A percentile compares a stretch with the other conserved stretches of the same genome.
These are phyloP conservation scores for Stephania yunnanensis DNA, from an alignment of 164 flowering plant genomes.

Conservation along the genomic window DNA sequence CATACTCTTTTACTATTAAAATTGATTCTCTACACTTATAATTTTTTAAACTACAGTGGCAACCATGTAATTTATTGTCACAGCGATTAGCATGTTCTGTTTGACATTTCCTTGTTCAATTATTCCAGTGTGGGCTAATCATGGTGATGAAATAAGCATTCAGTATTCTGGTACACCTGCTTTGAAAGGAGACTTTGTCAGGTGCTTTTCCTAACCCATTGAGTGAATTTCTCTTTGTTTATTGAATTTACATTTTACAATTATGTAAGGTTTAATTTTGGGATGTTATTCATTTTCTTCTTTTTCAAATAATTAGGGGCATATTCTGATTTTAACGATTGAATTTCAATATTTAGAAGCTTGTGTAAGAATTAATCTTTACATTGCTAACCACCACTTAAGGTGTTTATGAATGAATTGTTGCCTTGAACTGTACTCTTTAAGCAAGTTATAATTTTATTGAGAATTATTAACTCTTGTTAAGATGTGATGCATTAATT, in stretches of 20 bases:
- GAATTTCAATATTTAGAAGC: background rate
- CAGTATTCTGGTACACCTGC: constrained; percentile 99
- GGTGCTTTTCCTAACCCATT: constrained; percentile 34
- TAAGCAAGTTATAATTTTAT: background rate
- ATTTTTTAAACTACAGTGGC: background rate
- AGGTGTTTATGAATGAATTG: background rate
- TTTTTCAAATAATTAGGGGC: background rate
- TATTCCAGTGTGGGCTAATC: constrained; percentile 89
- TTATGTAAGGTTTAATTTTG: background rate
- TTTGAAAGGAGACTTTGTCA: constrained; percentile 94
- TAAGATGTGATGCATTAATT: background rate
- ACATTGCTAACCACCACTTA: background rate
- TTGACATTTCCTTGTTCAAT: constrained; percentile 10
- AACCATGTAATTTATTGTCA: background rate
- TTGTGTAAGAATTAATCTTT: background rate
- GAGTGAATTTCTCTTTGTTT: constrained; percentile 5
- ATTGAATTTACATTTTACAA: background rate
- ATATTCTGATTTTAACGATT: background rate
- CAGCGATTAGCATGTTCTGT: background rate
- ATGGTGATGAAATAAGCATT: constrained; percentile 94
- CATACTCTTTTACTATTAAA: background rate
- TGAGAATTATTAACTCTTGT: background rate
- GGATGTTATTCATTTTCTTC: background rate
- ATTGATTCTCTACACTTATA: background rate
- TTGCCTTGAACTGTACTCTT: background rate